Evolutionary conservation across 139 green algal species (phyloP).

Genomic region (Chlamydomonas eustigma): DNA sequence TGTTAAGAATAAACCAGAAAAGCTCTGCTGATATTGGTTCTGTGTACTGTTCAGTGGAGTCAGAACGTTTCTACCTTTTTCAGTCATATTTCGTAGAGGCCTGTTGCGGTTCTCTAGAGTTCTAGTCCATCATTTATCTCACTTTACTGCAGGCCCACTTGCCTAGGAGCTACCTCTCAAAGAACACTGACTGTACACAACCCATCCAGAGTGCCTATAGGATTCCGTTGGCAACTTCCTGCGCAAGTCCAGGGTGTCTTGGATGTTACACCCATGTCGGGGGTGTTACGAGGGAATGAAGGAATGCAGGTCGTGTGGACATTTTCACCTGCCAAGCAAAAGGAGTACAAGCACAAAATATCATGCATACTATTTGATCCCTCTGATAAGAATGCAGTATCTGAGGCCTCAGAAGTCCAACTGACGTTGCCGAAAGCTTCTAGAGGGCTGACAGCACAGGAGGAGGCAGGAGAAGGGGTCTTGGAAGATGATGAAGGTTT

Average conservation of each 20-base stretch:
- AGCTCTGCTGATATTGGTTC: too few relatives aligned
- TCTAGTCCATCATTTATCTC: too few relatives aligned
- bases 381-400: not conserved
- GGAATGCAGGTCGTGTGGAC: slow-evolving; percentile 35
- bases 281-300: slow-evolving; percentile 55
- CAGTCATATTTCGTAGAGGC: too few relatives aligned
- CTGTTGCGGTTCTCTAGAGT: too few relatives aligned
- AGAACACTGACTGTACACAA: slow-evolving; percentile 53
- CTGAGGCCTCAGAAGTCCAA: not conserved
- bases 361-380: slow-evolving; percentile 23
- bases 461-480: not conserved
- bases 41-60: too few relatives aligned
- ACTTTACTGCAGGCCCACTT: slow-evolving; percentile 65
- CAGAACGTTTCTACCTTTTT: too few relatives aligned
- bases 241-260: slow-evolving; percentile 30
- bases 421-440: not conserved
- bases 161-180: slow-evolving; percentile 53
- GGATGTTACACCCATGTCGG: slow-evolving; percentile 32
- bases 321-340: slow-evolving; percentile 45
- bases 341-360: slow-evolving; percentile 28
- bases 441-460: not conserved
- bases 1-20: too few relatives aligned
- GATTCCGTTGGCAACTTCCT: slow-evolving; percentile 49
- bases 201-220: slow-evolving; percentile 41
- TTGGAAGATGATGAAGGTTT: not conserved